Conservation (phyloP, 345 rosid genomes). For the Citropsis articulata region DNA sequence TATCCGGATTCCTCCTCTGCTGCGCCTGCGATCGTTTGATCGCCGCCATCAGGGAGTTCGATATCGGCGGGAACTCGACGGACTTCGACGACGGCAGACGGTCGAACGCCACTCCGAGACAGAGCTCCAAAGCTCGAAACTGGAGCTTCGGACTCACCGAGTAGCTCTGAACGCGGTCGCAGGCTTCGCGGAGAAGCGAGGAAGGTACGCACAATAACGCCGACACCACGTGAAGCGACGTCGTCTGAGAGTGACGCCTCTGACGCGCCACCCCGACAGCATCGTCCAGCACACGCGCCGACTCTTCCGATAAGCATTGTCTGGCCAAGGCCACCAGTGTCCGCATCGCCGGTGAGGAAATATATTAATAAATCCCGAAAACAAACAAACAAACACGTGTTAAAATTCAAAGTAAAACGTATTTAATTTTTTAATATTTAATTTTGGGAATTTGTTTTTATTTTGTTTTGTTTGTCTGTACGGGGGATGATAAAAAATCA, state of each 20-base stretch:
- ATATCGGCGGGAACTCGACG: conserved; percentile 50
- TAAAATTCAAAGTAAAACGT: too few relatives aligned
- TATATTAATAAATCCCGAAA: background rate
- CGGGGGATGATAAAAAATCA: background rate
- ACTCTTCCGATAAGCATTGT: conserved; percentile 64
- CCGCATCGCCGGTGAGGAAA: conserved; percentile 50
- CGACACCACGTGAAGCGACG: conserved; percentile 66
- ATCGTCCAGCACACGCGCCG: conserved; percentile 62
- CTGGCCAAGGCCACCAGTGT: conserved; percentile 58
- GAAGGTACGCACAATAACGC: conserved; percentile 54
- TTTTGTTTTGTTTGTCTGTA: background rate
- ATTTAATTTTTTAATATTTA: too few relatives aligned
- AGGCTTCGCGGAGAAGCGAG: conserved; percentile 58
- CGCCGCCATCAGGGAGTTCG: conserved; percentile 92
- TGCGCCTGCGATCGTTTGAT: conserved; percentile 90
- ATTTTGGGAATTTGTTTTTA: background rate
- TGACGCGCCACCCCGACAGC: conserved; percentile 70
- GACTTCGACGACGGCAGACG: conserved; percentile 43
- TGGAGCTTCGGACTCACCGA: conserved; percentile 51
- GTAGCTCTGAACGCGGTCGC: conserved; percentile 45
- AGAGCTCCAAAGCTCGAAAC: conserved; percentile 62
- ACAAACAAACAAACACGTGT: conserved; percentile 16
- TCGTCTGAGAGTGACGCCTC: conserved; percentile 60
- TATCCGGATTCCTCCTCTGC: conserved; percentile 85
- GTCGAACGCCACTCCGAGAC: conserved; percentile 62